Percentiles rank a stretch among this genome's conserved stretches.
phyloP scores from a whole-genome alignment of 1,139 yeast genomes.

The Suzukiozyma palmioleophila region DNA sequence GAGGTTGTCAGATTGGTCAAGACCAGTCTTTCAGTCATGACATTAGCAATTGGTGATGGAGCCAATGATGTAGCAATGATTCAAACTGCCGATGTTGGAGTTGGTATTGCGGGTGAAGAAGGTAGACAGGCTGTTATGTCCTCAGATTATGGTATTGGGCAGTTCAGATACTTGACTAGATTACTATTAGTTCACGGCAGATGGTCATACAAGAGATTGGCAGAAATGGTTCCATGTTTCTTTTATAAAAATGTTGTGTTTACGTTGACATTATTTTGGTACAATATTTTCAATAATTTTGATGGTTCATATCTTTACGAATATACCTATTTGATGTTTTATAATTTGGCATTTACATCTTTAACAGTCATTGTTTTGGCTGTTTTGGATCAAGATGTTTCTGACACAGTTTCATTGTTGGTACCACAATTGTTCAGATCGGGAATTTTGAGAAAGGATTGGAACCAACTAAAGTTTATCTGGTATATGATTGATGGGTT shows the following conservation, averaged over 20 bases:
- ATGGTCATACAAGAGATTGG: slow-evolving; percentile 60
- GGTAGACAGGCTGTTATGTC: slow-evolving; percentile 69
- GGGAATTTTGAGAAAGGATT: slow-evolving; percentile 51
- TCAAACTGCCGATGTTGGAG: slow-evolving; percentile 62
- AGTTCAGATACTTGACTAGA: slow-evolving; percentile 52
- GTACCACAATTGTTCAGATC: slow-evolving; percentile 57
- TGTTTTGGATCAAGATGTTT: slow-evolving; percentile 59
- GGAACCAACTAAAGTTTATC: slow-evolving; percentile 49
- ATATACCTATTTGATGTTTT: slow-evolving; percentile 60
- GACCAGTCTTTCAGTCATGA: slow-evolving; percentile 49
- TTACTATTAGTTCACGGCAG: slow-evolving; percentile 58
- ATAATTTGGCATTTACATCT: slow-evolving; percentile 62
- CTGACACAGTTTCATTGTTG: slow-evolving; percentile 50
- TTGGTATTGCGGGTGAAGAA: slow-evolving; percentile 68
- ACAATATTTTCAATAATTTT: slow-evolving; percentile 51
- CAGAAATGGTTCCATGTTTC: slow-evolving; percentile 64
- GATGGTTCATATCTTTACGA: slow-evolving; percentile 63
- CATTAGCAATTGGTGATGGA: slow-evolving; percentile 65
- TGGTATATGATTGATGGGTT: slow-evolving; percentile 59
- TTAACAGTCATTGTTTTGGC: slow-evolving; percentile 58
- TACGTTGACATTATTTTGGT: slow-evolving; percentile 61
- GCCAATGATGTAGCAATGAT: slow-evolving; percentile 70
- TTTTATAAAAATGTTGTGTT: slow-evolving; percentile 60
- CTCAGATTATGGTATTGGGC: slow-evolving; percentile 63
- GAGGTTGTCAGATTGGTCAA: slow-evolving; percentile 52